These are phyloP conservation scores for Cryptosporidium muris DNA, from an alignment of 169 alveolate genomes.

Conservation along the genomic window DNA sequence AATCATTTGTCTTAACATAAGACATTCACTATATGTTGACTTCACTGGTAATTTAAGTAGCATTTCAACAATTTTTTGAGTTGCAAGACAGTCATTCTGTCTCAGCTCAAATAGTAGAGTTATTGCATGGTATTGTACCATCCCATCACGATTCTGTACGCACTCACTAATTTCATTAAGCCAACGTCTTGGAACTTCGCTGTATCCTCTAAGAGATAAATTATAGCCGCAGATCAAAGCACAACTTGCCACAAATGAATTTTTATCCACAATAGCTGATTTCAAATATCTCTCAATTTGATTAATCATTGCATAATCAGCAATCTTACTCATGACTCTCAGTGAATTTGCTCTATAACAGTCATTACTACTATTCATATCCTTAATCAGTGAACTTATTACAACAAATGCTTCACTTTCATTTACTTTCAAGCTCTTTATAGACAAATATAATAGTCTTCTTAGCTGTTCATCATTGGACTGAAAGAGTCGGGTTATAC, in stretches of 20 bases:
- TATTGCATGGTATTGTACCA: constrained; percentile 95
- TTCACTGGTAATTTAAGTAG: constrained; percentile 49
- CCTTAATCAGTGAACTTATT: constrained; percentile 94
- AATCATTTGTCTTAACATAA: constrained; percentile 69
- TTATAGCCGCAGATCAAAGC: constrained; percentile 92
- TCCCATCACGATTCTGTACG: constrained; percentile 84
- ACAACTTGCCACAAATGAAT: constrained; percentile 91
- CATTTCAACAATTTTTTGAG: constrained; percentile 78
- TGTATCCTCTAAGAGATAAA: constrained; percentile 87
- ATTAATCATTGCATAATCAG: constrained; percentile 91
- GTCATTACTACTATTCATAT: constrained; percentile 91
- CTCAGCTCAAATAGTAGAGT: constrained; percentile 91
- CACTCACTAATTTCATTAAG: constrained; percentile 86
- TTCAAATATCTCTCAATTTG: constrained; percentile 94
- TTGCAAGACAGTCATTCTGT: constrained; percentile 83
- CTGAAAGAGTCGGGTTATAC: constrained; percentile 93
- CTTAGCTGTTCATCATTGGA: constrained; percentile 88
- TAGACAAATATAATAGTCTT: constrained; percentile 89
- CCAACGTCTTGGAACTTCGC: constrained; percentile 89
- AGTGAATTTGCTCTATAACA: constrained; percentile 95
- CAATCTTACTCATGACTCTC: constrained; percentile 92
- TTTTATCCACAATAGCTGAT: constrained; percentile 91
- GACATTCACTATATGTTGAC: constrained; percentile 56
- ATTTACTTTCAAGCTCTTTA: constrained; percentile 89
- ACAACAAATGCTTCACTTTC: constrained; percentile 93